Evolutionary conservation across 2,329 filamentous ascomycete species (phyloP), one percentile per base, ranked within the genome.

Genomic region (Parafenestella ontariensis): DNA sequence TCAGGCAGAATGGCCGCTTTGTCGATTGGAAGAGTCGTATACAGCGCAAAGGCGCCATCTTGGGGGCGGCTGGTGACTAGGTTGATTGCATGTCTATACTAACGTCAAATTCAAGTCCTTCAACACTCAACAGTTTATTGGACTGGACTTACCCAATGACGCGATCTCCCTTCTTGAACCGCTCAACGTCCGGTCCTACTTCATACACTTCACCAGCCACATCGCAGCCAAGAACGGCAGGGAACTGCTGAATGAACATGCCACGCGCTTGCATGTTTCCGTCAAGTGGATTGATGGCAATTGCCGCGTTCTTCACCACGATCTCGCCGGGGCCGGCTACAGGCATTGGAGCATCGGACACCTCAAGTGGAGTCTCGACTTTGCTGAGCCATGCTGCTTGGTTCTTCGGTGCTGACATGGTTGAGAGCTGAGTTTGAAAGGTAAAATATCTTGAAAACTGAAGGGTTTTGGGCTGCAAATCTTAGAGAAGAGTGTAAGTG

Each of bases 201-300:
- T 79, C 76, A 20, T 74, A 66, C 3, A 81, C 73, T 56, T 77
- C 73, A 3, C 79, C 79, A 1, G 78, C 77, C 1, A 79, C 68
- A 60, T 81, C 79, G 28, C 58, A 63, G 5, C 78, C 79, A 28
- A 69, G 47, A 15, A 75, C 62, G 5, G 61, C 42, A 49, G 66
- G 69, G 59, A 57, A 68, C 37, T 70, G 61, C 23, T 74, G 53
- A 43, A 73, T 58, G 28, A 77, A 73, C 26, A 74, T 46, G 26
- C 70, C 73, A 18, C 51, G 23, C 33, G 68, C 49, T 52, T 65
- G 66, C 56, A 69, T 59, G 56, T 52, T 58, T 23, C 54, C 59
- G 36, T 68, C 63, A 11, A 69, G 47, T 7, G 66, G 66, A 28
- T 71, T 71, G 59, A 73, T 62, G 2, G 69, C 68, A 10, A 71